phyloP scores from a whole-genome alignment of 2,329 filamentous ascomycete genomes.

The Orbilia javanica region DNA sequence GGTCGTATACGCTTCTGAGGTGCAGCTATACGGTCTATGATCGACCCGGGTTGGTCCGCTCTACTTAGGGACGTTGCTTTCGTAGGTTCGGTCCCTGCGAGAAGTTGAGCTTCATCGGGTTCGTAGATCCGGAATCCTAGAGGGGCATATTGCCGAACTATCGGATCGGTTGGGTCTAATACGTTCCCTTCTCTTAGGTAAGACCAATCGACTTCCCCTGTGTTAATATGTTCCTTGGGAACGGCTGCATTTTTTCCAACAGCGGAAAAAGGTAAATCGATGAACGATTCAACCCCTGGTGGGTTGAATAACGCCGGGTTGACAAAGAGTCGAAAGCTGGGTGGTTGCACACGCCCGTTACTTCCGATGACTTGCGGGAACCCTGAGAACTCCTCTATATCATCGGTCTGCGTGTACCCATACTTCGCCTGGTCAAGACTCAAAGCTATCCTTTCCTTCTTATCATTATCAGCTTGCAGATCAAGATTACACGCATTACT shows the following conservation, averaged over 20 bases:
- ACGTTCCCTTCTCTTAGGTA: neutral
- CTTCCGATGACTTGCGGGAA: slow-evolving; percentile 2
- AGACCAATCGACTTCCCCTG: neutral
- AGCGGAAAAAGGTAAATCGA: neutral
- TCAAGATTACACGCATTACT: slow-evolving; percentile 31
- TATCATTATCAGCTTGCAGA: neutral
- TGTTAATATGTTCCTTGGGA: neutral
- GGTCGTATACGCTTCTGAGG: neutral
- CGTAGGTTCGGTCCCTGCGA: too few species aligned
- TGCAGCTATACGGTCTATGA: neutral
- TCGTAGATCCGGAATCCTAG: neutral
- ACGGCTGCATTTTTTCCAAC: slow-evolving; percentile 10
- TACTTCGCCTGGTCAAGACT: slow-evolving; percentile 31
- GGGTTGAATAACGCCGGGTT: slow-evolving; percentile 28
- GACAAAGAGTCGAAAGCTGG: slow-evolving; percentile 40
- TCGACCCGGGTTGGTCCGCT: too few species aligned
- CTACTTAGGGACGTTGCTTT: too few species aligned
- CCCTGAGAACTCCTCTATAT: neutral
- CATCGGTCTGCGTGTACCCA: slow-evolving; percentile 1
- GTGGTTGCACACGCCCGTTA: neutral
- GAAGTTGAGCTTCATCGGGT: neutral
- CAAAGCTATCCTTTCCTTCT: neutral
- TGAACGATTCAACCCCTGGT: neutral
- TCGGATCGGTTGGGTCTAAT: neutral
- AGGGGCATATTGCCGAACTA: slow-evolving; percentile 12